A percentile compares a stretch with the other conserved stretches of the same genome.
These are phyloP conservation scores for Ceratocystis huliohia DNA, from an alignment of 2,329 filamentous ascomycete species.

Conservation along the genomic window DNA sequence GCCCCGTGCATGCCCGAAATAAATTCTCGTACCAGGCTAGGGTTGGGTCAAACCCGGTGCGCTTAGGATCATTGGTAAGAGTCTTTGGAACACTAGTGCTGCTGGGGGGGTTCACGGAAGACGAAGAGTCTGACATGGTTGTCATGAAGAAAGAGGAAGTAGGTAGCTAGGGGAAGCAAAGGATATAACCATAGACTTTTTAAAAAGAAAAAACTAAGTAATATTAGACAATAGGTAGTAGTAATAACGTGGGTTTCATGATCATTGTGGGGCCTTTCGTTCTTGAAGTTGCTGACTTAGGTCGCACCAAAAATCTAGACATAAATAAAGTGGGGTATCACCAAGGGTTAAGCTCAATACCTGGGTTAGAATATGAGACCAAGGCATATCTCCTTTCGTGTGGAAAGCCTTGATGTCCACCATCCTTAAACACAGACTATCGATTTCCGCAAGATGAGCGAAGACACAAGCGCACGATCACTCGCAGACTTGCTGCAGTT, in stretches of 20 bases:
- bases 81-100: constrained; percentile 24
- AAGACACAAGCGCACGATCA: constrained; percentile 13
- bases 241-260: background rate
- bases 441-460: constrained; percentile 11
- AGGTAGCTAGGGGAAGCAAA: background rate
- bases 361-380: background rate
- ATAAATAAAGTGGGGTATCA: background rate
- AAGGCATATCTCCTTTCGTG: background rate
- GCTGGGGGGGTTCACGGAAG: background rate
- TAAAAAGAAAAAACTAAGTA: background rate
- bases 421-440: background rate
- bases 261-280: background rate
- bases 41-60: constrained; percentile 51
- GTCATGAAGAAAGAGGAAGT: background rate
- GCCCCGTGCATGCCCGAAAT: constrained; percentile 67
- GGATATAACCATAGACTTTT: background rate
- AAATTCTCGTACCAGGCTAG: constrained; percentile 65
- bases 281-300: background rate
- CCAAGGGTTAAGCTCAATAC: background rate
- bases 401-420: background rate
- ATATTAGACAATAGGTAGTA: background rate
- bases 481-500: constrained; percentile 39
- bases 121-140: constrained; percentile 10
- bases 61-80: constrained; percentile 45
- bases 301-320: constrained; percentile 6